These are phyloP conservation scores for Blastocystis sp. DNA, from an alignment of 352 stramenopile species.

Conservation along the genomic window DNA sequence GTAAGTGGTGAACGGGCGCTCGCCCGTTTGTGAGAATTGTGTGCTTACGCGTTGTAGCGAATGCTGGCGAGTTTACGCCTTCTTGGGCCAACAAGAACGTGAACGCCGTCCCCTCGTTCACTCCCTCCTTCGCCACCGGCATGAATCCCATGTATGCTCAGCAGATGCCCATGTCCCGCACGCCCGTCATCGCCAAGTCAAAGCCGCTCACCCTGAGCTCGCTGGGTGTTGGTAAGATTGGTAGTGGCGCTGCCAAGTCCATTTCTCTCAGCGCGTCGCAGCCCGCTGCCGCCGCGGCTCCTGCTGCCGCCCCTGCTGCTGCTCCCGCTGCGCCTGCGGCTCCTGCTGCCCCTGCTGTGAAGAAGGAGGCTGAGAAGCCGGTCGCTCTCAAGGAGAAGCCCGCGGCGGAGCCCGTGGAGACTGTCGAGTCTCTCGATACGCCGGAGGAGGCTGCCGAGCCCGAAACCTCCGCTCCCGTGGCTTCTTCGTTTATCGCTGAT, in stretches of 20 bases:
- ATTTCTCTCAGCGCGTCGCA: slow-evolving; percentile 16
- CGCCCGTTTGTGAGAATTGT: neutral
- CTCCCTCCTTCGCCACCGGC: slow-evolving; percentile 30
- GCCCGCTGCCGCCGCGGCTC: slow-evolving; percentile 3
- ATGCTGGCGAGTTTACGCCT: slow-evolving; percentile 50
- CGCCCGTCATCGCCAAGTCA: slow-evolving; percentile 3
- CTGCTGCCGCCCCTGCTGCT: slow-evolving; percentile 5
- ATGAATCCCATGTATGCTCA: neutral
- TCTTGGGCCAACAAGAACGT: slow-evolving; percentile 48
- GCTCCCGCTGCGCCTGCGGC: neutral
- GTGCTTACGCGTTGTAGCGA: slow-evolving; percentile 45
- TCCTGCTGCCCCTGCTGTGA: neutral
- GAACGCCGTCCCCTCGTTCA: slow-evolving; percentile 49
- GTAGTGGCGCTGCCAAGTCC: slow-evolving; percentile 29
- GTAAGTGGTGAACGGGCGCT: neutral
- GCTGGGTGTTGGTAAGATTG: slow-evolving; percentile 30
- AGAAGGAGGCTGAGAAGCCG: neutral
- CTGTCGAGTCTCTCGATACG: neutral
- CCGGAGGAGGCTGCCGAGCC: slow-evolving; percentile 2
- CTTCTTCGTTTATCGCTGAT: neutral
- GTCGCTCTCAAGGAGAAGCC: neutral
- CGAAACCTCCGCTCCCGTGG: neutral
- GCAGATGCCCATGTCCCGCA: neutral
- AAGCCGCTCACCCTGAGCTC: slow-evolving; percentile 57
- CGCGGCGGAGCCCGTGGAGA: neutral